phyloP scores from a whole-genome alignment of 495 filamentous ascomycete species.

The Tuber indicum region DNA sequence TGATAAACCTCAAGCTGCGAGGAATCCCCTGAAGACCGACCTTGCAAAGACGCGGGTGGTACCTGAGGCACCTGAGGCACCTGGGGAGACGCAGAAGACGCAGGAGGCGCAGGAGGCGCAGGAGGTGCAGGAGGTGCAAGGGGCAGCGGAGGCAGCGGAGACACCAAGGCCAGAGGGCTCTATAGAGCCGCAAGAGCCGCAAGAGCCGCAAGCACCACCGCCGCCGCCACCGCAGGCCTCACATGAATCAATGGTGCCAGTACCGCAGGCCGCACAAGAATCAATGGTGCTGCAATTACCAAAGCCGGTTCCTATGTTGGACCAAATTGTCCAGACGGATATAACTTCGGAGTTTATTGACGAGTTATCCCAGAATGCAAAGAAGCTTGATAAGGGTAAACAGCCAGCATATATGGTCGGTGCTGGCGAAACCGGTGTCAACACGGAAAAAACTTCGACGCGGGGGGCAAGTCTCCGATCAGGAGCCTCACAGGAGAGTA shows the following conservation, averaged over 20 bases:
- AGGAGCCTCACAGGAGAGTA: constrained; percentile 36
- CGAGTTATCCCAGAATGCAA: constrained; percentile 40
- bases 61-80: neutral
- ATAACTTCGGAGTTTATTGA: constrained; percentile 68
- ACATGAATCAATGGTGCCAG: neutral
- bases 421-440: constrained; percentile 23
- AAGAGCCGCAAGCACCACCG: neutral
- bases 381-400: constrained; percentile 29
- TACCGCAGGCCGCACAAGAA: neutral
- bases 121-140: neutral
- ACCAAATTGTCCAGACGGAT: constrained; percentile 68
- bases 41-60: neutral
- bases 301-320: constrained; percentile 46
- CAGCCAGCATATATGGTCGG: constrained; percentile 25
- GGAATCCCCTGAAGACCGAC: neutral
- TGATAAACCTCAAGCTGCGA: neutral
- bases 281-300: constrained; percentile 7
- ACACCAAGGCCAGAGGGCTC: neutral
- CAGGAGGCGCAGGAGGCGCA: neutral
- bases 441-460: constrained; percentile 17
- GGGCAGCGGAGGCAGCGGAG: too few relatives aligned
- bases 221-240: neutral
- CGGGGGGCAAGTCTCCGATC: constrained; percentile 42
- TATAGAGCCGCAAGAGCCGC: neutral
- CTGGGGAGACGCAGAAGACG: neutral